Base-by-base conservation (phyloP, 225 moss, liverwort and hornwort species). In the Sphagnum contortum region DNA sequence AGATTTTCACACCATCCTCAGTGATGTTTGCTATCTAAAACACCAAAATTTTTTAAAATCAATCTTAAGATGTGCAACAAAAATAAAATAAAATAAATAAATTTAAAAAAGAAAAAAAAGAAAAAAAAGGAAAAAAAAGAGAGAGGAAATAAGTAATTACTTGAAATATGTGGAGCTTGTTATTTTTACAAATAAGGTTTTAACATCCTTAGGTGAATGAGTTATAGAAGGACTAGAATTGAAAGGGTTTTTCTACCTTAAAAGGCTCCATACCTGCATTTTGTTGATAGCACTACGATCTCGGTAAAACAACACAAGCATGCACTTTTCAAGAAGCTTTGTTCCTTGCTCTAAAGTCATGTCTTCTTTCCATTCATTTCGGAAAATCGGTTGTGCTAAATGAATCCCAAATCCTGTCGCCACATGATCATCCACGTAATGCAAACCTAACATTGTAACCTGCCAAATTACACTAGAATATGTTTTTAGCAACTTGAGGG, bases 381-480 rank as follows among this genome's bases (percentile, higher is more conserved):
- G 85, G 67, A 98, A 92, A 65, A 93, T 89, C 6, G 96, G 90
- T 47, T 87, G 87, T 6, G 92, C 90, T 53, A 98, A 76, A 69
- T 91, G 92, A 54, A 91, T 87, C 56, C 90, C 92, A 70, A 98
- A 91, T 9, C 89, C 92, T 10, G 87, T 91, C 48, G 90, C 96
- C 68, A 98, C 87, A 74, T 93, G 89, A 50, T 87, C 76, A 75
- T 98, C 93, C 70, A 87, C 87, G 48, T 82, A 93, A 54, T 93
- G 89, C 69, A 93, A 90, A 66, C 96, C 93, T 8, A 93, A 87
- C 92, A 98, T 98, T 65, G 74, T 98, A 63, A 98, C 88, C 91
- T 94, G 73, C 10, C 14, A 9, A 9, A 52, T 52, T 52, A 5
- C 52, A 52, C 29, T 29, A 29, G 0, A 29, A 29, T 29, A 29